Base-by-base conservation (phyloP, 2,329 filamentous ascomycete genomes). In the Fusarium sublunatum region DNA sequence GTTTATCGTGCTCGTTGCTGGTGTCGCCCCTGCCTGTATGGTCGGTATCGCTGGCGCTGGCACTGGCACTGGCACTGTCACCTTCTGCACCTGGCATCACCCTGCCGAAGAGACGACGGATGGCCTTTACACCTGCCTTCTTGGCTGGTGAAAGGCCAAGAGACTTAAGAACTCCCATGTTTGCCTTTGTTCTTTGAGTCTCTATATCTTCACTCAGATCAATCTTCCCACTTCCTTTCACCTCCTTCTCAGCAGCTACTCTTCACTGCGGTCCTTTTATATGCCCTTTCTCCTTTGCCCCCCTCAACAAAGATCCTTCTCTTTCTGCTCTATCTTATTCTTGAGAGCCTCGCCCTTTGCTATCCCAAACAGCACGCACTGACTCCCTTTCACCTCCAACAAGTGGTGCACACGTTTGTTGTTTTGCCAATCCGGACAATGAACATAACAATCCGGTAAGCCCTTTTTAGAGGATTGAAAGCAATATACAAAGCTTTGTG, bases 51-150 rank as follows among this genome's bases (percentile, higher is more conserved):
- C 55, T 62, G 46, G 46, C 50, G 43, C 39, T 46, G 38, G 42
- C 40, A 35, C 46, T 50, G 45, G 26, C 61, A 42, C 53, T 57
- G 61, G 47, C 48, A 52, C 41, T 47, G 55, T 66, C 60, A 42
- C 45, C 50, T 22, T 66, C 61, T 35, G 36, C 70, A 68, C 61
- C 63, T 69, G 70, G 64, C 63, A 64, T 52, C 48, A 54, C 59
- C 35, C 72, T 69, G 9, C 72, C 67, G 57, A 77, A 72, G 49
- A 75, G 63, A 53, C 67, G 71, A 19, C 74, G 74, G 15, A 77
- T 51, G 31, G 68, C 67, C 42, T 65, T 71, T 29, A 70, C 61
- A 36, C 69, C 61, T 71, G 69, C 72, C 52, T 68, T 68, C 56
- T 67, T 74, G 65, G 72, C 72, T 49, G 69, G 67, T 58, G 68